phyloP scores from a whole-genome alignment of 2,329 filamentous ascomycete genomes.

The Sphaerulina populicola region DNA sequence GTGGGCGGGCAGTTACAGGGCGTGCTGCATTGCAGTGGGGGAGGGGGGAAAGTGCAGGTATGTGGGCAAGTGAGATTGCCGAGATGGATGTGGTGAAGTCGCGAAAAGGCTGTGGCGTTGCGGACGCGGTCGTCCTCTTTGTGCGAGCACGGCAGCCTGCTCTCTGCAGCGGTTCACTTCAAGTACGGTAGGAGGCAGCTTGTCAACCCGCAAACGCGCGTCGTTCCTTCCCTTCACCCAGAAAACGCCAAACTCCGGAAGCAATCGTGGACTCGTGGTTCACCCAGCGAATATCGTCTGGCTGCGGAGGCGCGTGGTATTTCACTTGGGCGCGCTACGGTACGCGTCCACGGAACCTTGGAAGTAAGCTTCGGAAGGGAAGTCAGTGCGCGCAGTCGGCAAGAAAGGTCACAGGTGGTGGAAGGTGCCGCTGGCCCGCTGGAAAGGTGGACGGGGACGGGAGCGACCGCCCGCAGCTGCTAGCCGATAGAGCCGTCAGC shows the following conservation, averaged over 20 bases:
- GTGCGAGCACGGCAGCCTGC: neutral
- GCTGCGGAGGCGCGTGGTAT: neutral
- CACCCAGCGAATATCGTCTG: neutral
- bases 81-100: neutral
- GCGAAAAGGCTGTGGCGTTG: neutral
- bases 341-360: neutral
- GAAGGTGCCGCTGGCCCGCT: too few relatives aligned
- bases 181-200: too few relatives aligned
- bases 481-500: too few relatives aligned
- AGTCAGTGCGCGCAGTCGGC: neutral
- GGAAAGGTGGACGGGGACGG: too few relatives aligned
- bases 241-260: neutral
- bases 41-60: neutral
- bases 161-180: neutral
- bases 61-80: neutral
- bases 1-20: neutral
- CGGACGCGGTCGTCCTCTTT: neutral
- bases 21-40: conserved; percentile 2
- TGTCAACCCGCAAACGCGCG: neutral
- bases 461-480: too few relatives aligned
- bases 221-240: neutral
- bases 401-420: neutral
- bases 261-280: neutral
- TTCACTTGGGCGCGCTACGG: neutral
- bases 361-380: neutral